Conservation (phyloP, 441 rosid species). For the Adansonia grandidieri region DNA sequence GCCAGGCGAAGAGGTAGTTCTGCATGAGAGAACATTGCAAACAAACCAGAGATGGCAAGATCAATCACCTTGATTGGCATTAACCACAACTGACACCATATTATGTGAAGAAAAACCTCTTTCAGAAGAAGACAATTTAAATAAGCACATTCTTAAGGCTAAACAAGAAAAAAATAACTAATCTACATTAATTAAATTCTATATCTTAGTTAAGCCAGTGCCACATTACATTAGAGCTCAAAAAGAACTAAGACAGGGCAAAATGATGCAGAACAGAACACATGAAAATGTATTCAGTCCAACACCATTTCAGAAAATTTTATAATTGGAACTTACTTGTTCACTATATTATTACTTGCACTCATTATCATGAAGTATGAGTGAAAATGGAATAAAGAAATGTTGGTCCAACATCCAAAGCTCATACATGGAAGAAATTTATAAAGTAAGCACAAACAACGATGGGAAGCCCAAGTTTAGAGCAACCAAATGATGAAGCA, state of each 20-base stretch:
- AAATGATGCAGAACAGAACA: not conserved
- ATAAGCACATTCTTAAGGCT: not conserved
- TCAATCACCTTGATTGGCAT: not conserved
- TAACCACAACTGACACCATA: not conserved
- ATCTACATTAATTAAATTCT: constrained; percentile 6
- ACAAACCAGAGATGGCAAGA: constrained; percentile 10
- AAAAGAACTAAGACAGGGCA: not conserved
- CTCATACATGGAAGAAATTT: constrained; percentile 2
- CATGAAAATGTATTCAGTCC: constrained; percentile 6
- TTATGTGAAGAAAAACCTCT: not conserved
- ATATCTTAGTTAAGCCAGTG: not conserved
- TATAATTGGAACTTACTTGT: not conserved
- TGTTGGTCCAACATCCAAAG: not conserved
- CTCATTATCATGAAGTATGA: not conserved
- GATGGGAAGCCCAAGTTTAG: not conserved
- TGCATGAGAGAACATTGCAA: constrained; percentile 36
- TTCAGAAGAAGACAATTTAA: constrained; percentile 11
- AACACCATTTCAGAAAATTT: constrained; percentile 11
- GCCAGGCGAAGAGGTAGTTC: constrained; percentile 95
- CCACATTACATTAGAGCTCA: constrained; percentile 6
- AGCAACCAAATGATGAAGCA: not conserved
- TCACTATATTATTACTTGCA: not conserved
- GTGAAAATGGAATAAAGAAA: not conserved
- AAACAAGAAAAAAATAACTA: not conserved
- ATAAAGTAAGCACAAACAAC: not conserved